phyloP scores from a whole-genome alignment of 163 green algal species.

The Prototheca wickerhamii region DNA sequence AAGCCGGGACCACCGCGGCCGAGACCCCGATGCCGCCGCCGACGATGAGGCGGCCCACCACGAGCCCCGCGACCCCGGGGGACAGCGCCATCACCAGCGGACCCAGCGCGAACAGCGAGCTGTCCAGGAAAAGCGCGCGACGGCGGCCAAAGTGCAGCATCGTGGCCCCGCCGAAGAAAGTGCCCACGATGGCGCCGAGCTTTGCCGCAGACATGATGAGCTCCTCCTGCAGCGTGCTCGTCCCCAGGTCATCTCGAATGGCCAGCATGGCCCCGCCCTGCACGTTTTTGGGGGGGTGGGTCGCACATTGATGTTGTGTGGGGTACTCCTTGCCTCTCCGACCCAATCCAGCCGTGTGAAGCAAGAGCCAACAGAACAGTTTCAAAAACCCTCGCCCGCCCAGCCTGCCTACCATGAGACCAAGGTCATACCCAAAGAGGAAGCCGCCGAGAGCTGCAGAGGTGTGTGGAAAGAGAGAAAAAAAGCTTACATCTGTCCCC shows the following conservation, averaged over 20 bases:
- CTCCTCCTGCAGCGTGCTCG: conserved; percentile 29
- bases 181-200: conserved; percentile 63
- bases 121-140: conserved; percentile 49
- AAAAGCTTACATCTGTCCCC: conserved; percentile 46
- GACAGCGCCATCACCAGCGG: conserved; percentile 60
- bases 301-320: neutral
- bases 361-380: neutral
- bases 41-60: conserved; percentile 58
- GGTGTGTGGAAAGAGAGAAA: conserved; percentile 11
- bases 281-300: conserved; percentile 43
- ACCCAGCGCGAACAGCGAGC: conserved; percentile 57
- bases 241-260: conserved; percentile 46
- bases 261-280: conserved; percentile 66
- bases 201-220: conserved; percentile 67
- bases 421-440: conserved; percentile 65
- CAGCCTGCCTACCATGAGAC: conserved; percentile 14
- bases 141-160: conserved; percentile 73
- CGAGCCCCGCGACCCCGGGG: conserved; percentile 22
- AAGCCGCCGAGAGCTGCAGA: conserved; percentile 53
- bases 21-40: conserved; percentile 72
- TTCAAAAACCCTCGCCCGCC: neutral
- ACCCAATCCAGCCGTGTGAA: neutral
- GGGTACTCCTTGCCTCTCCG: neutral
- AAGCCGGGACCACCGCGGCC: conserved; percentile 71
- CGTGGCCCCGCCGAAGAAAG: conserved; percentile 66